Percentiles rank a stretch among this genome's conserved stretches.
phyloP scores from a whole-genome alignment of 140 eudicot genomes.

The Cichorium intybus region DNA sequence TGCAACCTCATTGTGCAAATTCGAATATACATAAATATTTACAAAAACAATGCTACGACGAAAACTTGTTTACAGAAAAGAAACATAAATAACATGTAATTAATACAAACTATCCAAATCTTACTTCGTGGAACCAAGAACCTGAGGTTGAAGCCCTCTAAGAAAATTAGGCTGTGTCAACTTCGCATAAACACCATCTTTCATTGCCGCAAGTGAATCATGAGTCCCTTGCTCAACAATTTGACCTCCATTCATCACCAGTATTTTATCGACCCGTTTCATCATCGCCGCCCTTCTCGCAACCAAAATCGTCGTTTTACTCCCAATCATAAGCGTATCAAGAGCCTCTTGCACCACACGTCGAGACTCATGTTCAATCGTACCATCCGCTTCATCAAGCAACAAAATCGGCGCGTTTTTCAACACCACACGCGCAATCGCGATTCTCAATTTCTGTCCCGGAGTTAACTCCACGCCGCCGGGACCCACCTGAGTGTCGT shows the following conservation, averaged over 20 bases:
- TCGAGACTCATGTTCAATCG: constrained; percentile 53
- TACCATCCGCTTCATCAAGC: constrained; percentile 50
- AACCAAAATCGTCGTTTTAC: constrained; percentile 59
- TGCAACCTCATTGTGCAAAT: constrained; percentile 14
- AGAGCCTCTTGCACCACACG: constrained; percentile 73
- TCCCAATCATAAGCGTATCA: constrained; percentile 55
- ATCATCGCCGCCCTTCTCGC: constrained; percentile 64
- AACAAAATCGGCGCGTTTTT: constrained; percentile 71
- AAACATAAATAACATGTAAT: not conserved
- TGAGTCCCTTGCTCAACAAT: constrained; percentile 67
- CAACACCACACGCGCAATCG: constrained; percentile 59
- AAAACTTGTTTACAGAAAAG: not conserved
- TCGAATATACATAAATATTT: constrained; percentile 8
- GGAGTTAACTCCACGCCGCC: constrained; percentile 58
- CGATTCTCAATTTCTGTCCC: constrained; percentile 56
- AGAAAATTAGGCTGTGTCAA: constrained; percentile 59
- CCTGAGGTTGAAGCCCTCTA: constrained; percentile 46
- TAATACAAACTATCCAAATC: not conserved
- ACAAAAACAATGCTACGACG: not conserved
- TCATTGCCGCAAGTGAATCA: constrained; percentile 41
- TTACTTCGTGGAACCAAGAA: constrained; percentile 31
- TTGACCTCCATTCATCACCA: constrained; percentile 63
- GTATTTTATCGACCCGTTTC: constrained; percentile 60
- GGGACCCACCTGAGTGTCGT: constrained; percentile 57
- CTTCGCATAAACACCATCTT: constrained; percentile 50